phyloP scores from a whole-genome alignment of 2,329 filamentous ascomycete species.

The Simplicillium sp. region DNA sequence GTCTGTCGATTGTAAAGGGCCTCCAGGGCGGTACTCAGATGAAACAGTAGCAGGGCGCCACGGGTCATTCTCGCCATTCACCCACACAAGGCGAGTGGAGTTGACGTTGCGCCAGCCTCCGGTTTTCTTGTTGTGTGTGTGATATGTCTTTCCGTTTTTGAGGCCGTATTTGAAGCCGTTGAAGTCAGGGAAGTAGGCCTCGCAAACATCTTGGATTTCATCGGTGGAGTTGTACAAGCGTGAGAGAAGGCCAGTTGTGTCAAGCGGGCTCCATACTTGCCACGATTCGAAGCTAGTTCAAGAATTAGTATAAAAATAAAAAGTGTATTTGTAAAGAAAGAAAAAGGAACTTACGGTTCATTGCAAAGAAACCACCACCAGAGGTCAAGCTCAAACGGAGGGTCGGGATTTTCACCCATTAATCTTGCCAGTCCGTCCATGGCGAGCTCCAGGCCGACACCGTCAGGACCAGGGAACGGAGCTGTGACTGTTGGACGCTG shows the following conservation, averaged over 20 bases:
- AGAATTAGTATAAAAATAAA: background rate
- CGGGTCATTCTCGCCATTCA: conserved; percentile 4
- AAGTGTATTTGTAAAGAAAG: background rate
- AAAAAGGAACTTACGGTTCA: background rate
- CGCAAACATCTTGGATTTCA: background rate
- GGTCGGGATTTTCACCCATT: background rate
- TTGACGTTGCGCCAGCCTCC: conserved; percentile 3
- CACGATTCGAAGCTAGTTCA: background rate
- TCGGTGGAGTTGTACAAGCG: background rate
- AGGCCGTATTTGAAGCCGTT: conserved; percentile 15
- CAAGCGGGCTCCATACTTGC: background rate
- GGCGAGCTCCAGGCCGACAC: background rate
- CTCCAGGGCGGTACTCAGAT: background rate
- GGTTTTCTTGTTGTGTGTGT: conserved; percentile 19
- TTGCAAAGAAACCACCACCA: background rate
- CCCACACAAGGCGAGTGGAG: conserved; percentile 3
- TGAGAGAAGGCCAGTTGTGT: background rate
- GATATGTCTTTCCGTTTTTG: conserved; percentile 23
- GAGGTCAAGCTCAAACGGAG: too few species aligned
- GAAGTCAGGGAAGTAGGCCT: background rate
- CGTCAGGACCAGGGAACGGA: background rate
- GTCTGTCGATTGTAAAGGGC: conserved; percentile 27
- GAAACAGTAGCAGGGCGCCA: conserved; percentile 4
- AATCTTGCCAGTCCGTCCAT: background rate
- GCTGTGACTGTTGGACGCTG: background rate